Base-by-base conservation (phyloP, 345 rosid species). In the Rhodamnia rubescens region DNA sequence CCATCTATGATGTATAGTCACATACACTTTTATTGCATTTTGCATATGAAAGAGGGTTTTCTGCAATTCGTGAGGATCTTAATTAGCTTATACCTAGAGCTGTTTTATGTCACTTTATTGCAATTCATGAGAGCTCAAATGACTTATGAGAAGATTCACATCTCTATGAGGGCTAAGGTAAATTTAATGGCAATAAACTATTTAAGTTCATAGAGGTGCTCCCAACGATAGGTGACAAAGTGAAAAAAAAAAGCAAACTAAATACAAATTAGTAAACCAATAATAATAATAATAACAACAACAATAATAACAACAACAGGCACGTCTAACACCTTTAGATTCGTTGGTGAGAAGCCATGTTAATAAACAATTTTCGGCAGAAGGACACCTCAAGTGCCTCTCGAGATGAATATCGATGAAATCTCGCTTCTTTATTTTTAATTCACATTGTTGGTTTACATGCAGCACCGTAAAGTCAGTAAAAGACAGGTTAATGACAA, bases 171-270 rank as follows among this genome's bases (percentile, higher is more conserved):
- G 32, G 69, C 69, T n/a, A n/a, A 12, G 32, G 69, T 12, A 58
- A 58, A 58, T 58, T 58, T 58, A 58, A 58, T 58, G 64, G 64
- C 1, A 58, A n/a, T 58, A 58, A 26, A 58, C 0, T 58, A 58
- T n/a, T 26, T 58, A 58, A n/a, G 69, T 58, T 11, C 8, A 14
- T 58, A 1, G 1, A 26, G 32, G 69, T 58, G 69, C 69, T 58
- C 12, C 1, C 69, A 58, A 58, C 32, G 18, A 3, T 58, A 58
- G 69, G 0, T 58, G 2, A 58, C 64, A 11, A 58, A 58, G 69
- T 58, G 8, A 5, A 58, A 0, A 26, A n/a, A 5, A 0, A n/a
- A 11, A 58, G 26, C 2, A 0, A 11, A 0, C 2, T n/a, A 58
- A 2, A 58, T 26, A 26, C 69, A 58, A 58, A 58, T 42, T 42